Evolutionary conservation across 129 eudicot genomes (phyloP).

Genomic region (Arctium minus): DNA sequence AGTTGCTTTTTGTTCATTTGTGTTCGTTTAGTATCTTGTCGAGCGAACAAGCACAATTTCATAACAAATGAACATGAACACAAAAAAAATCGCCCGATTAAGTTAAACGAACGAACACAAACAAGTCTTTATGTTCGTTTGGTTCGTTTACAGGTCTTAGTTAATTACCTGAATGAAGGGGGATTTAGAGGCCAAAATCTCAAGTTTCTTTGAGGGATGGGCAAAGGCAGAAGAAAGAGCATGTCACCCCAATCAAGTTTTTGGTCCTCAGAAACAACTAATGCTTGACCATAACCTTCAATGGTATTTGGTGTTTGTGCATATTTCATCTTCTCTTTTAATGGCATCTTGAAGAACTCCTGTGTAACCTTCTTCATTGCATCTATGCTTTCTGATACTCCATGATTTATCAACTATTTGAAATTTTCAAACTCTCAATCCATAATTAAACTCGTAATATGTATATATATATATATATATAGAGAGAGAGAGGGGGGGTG

Average conservation of each 20-base stretch:
- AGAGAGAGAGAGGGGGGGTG: too few relatives aligned
- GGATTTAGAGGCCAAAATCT: constrained; percentile 53
- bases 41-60: background rate
- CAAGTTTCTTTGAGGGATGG: constrained; percentile 28
- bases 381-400: constrained; percentile 31
- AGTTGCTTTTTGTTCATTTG: background rate
- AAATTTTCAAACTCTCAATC: background rate
- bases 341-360: constrained; percentile 47
- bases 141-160: background rate
- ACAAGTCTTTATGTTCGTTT: background rate
- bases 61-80: background rate
- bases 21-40: background rate
- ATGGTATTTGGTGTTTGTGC: constrained; percentile 32
- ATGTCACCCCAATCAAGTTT: constrained; percentile 62
- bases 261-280: constrained; percentile 54
- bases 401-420: constrained; percentile 51
- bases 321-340: constrained; percentile 49
- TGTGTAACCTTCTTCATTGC: constrained; percentile 41
- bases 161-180: constrained; percentile 35
- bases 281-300: constrained; percentile 60
- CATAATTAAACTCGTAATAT: background rate
- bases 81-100: background rate
- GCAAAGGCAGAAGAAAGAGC: constrained; percentile 35
- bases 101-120: background rate
- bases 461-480: too few relatives aligned